Evolutionary conservation across 108 stramenopile species (phyloP), one percentile per base, ranked within the genome.

Genomic region (Asterionellopsis glacialis): DNA sequence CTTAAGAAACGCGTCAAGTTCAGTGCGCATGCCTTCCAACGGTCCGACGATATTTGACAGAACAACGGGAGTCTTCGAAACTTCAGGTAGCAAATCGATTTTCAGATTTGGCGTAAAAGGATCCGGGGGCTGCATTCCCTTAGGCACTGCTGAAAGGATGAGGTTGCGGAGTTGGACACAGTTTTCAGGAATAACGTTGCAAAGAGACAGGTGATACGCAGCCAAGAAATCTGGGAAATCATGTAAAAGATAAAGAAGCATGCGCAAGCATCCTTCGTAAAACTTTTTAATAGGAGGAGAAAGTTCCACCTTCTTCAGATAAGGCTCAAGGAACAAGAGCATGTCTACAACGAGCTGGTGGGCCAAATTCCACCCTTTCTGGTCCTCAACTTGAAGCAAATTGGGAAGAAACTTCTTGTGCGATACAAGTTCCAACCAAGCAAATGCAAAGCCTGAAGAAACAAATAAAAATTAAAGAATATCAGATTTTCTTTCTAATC

Each of bases 41-140:
- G 84, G 85, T 25, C 88, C 91, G 47, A 91, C 56, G 26, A 94
- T 70, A 60, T 97, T 94, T 41, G 93, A 90, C 15, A 96, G 75
- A 54, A 98, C 77, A 13, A 84, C 61, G 16, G 99, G 99, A 45
- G 93, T 83, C 58, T 83, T 80, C 28, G 83, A 57, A 56, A 97
- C 95, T 72, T 98, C 98, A 51, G 97, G 96, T 12, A 99, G 85
- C 16, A 82, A 70, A 70, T 98, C 99, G 22, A 99, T 94, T 75
- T 97, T 97, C 50, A 98, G 88, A 74, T 97, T 96, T 41, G 98
- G 96, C 41, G 95, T 97, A 81, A 99, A 98, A 13, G 99, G 98
- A 77, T 99, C 99, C 25, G 96, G 97, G 11, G 97, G 87, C 59
- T 74, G 74, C 94, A 98, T 98, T 27, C 86, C 88, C 69, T 96